These are phyloP conservation scores for Plenodomus lindquistii DNA, from an alignment of 2,329 filamentous ascomycete genomes.

Conservation along the genomic window DNA sequence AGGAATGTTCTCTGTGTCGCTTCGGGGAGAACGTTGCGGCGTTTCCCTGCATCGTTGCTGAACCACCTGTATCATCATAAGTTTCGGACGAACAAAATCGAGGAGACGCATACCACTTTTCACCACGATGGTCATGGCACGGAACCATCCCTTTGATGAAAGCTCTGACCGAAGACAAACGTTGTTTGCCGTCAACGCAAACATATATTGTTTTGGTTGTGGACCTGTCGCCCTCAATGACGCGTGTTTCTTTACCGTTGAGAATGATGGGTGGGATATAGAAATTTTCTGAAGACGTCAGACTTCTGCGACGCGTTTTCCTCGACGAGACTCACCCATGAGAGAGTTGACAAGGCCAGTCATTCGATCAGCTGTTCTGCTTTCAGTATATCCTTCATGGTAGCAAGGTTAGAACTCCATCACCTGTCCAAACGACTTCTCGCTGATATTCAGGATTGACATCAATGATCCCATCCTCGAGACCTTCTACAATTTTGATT, in stretches of 20 bases:
- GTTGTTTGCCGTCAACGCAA: slow-evolving; percentile 49
- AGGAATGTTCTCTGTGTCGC: slow-evolving; percentile 45
- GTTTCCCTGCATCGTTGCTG: slow-evolving; percentile 11
- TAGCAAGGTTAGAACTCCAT: slow-evolving; percentile 1
- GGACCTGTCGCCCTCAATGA: neutral
- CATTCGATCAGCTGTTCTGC: slow-evolving; percentile 34
- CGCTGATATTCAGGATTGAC: slow-evolving; percentile 54
- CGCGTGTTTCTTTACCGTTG: slow-evolving; percentile 35
- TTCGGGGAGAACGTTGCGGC: slow-evolving; percentile 41
- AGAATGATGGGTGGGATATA: slow-evolving; percentile 56
- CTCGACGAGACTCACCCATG: slow-evolving; percentile 28
- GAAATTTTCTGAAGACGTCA: slow-evolving; percentile 33
- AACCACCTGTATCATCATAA: slow-evolving; percentile 30
- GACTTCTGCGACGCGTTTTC: neutral
- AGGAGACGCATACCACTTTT: slow-evolving; percentile 46
- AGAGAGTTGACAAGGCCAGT: slow-evolving; percentile 40
- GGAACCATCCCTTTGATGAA: slow-evolving; percentile 53
- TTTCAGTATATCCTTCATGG: neutral
- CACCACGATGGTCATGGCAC: slow-evolving; percentile 46
- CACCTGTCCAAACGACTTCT: slow-evolving; percentile 50
- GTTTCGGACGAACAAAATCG: neutral
- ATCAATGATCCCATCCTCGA: slow-evolving; percentile 37
- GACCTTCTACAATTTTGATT: slow-evolving; percentile 15
- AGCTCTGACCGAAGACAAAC: slow-evolving; percentile 50
- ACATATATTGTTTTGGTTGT: neutral